Evolutionary conservation across 306 rosid species (phyloP), one percentile per base, ranked within the genome.

Genomic region (Vigna angularis): DNA sequence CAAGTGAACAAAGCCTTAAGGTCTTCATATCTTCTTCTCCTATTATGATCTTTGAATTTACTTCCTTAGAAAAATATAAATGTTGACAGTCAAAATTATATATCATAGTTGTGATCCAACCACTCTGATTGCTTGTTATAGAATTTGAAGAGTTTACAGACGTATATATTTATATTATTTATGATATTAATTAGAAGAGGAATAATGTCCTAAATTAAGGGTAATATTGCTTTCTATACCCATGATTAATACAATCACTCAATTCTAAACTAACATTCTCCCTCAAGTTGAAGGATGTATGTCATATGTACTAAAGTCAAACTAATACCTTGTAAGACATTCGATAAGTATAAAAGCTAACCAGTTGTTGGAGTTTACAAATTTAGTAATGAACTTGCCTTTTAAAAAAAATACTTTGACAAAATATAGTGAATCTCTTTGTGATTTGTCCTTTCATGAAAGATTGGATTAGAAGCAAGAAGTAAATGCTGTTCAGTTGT

Each of bases 1-100:
- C 1, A 20, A 20, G 22, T 20, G 22, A 20, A 20, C 1, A 20
- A 20, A 20, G 1, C 22, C 22, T 20, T 96, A 85, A 90, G 99
- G 99, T 96, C 58, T 72, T 57, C 69, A 58, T 49, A 50, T 72
- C 63, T 66, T 38, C 64, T 49, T 79, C 74, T 50, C 53, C 48
- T 72, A 48, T 63, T 70, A 48, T 52, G 69, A 67, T 76, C 45
- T 79, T 47, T 55, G 8, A 59, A 66, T 73, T 17, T 34, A 55
- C 65, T 52, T 71, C 61, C 68, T 18, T 16, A 70, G 73, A 66
- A 69, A 79, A 42, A 52, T 49, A 76, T 65, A 70, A 78, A 81
- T 84, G 48, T 70, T 53, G 42, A 28, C 75, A 57, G 38, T 82
- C 64, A 83, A 82, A 52, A 17, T 11, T 28, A 66, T 76, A 38